phyloP scores from a whole-genome alignment of 352 stramenopile species.

The Thraustochytrium sp. region DNA sequence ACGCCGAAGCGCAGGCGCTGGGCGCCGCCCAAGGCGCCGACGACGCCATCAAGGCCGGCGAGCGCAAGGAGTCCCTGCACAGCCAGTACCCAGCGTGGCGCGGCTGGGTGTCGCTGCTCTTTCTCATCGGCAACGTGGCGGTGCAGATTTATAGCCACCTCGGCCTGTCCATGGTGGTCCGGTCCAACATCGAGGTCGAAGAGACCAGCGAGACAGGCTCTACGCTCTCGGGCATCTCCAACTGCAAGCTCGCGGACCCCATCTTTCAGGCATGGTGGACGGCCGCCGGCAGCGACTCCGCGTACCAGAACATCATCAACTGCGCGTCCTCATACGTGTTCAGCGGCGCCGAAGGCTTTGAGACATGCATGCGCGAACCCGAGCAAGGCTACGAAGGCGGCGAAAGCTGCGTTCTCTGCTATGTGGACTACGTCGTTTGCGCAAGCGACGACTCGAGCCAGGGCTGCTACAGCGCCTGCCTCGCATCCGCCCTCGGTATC shows the following conservation, averaged over 20 bases:
- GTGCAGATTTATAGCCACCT: constrained; percentile 10
- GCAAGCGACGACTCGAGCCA: not conserved
- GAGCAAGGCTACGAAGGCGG: not conserved
- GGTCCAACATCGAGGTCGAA: constrained; percentile 4
- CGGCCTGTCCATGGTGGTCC: not conserved
- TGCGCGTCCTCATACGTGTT: not conserved
- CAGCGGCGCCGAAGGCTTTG: not conserved
- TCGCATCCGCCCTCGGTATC: not conserved
- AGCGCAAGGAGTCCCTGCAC: not conserved
- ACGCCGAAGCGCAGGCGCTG: no score
- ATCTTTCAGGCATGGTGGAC: not conserved
- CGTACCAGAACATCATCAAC: not conserved
- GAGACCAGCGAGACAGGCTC: not conserved
- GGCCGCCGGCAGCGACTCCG: not conserved
- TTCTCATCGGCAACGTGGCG: constrained; percentile 18
- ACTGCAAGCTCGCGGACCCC: not conserved
- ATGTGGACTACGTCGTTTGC: not conserved
- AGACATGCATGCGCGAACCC: not conserved
- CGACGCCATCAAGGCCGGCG: no score
- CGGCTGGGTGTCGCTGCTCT: not conserved
- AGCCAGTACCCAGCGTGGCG: not conserved
- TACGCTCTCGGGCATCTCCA: not conserved
- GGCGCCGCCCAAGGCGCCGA: no score
- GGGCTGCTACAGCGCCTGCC: not conserved
- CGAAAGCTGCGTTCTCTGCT: not conserved